These are phyloP conservation scores for Isabelozyma pseudorhagii DNA, from an alignment of 805 yeast species.

Conservation along the genomic window DNA sequence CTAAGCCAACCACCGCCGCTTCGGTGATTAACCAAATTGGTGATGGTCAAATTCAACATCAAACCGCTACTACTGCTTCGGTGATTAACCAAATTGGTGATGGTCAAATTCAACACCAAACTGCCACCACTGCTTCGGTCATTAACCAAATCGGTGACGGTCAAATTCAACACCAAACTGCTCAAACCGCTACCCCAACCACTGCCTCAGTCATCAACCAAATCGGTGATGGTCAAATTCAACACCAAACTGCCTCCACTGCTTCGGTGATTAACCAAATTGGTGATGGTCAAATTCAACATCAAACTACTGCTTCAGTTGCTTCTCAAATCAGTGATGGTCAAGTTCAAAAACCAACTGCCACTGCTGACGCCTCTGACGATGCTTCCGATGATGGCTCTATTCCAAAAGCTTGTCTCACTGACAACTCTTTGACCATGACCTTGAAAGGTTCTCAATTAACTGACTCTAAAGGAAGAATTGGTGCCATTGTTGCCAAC, in stretches of 20 bases:
- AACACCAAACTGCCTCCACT: slow-evolving; percentile 17
- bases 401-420: slow-evolving; percentile 68
- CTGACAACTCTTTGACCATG: slow-evolving; percentile 33
- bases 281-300: slow-evolving; percentile 16
- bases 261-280: slow-evolving; percentile 13
- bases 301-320: slow-evolving; percentile 17
- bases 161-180: slow-evolving; percentile 30
- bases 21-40: slow-evolving; percentile 51
- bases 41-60: slow-evolving; percentile 60
- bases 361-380: slow-evolving; percentile 42
- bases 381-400: slow-evolving; percentile 50
- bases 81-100: slow-evolving; percentile 46
- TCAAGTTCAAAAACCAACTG: slow-evolving; percentile 12
- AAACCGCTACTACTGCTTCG: slow-evolving; percentile 31
- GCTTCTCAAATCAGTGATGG: slow-evolving; percentile 38
- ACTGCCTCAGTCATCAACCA: slow-evolving; percentile 19
- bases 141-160: slow-evolving; percentile 27
- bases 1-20: slow-evolving; percentile 36
- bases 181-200: slow-evolving; percentile 7
- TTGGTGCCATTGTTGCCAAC: slow-evolving; percentile 47
- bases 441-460: slow-evolving; percentile 18
- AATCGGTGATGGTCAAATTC: slow-evolving; percentile 20
- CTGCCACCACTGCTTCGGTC: slow-evolving; percentile 30
- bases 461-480: slow-evolving; percentile 38
- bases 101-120: slow-evolving; percentile 48